Evolutionary conservation across 2,329 filamentous ascomycete species (phyloP).

Genomic region (Penicillium sp.): DNA sequence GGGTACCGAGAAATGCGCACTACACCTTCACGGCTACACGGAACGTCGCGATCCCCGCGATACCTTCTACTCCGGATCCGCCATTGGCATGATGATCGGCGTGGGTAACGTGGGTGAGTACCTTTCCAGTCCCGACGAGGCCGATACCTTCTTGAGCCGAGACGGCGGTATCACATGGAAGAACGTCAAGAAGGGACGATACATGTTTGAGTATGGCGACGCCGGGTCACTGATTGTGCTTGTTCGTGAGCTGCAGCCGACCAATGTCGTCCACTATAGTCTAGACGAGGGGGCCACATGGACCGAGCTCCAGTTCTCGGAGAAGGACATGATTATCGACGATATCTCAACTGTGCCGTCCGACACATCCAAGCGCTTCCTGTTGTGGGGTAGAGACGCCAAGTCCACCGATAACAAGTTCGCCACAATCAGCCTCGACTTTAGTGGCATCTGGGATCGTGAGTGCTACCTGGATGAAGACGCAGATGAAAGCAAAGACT

Average conservation of each 20-base stretch:
- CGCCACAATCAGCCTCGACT: slow-evolving; percentile 80
- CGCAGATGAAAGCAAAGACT: slow-evolving; percentile 60
- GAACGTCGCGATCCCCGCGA: slow-evolving; percentile 76
- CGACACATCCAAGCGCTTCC: slow-evolving; percentile 83
- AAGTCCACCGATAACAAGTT: slow-evolving; percentile 47
- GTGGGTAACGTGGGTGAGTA: slow-evolving; percentile 81
- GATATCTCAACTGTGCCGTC: slow-evolving; percentile 86
- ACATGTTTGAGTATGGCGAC: slow-evolving; percentile 93
- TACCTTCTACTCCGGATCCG: slow-evolving; percentile 82
- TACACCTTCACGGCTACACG: slow-evolving; percentile 94
- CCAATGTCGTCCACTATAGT: slow-evolving; percentile 68
- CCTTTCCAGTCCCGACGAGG: slow-evolving; percentile 63
- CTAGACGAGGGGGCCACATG: slow-evolving; percentile 77
- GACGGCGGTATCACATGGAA: slow-evolving; percentile 91
- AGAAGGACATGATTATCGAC: slow-evolving; percentile 65
- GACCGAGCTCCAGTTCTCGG: slow-evolving; percentile 68
- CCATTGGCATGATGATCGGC: slow-evolving; percentile 85
- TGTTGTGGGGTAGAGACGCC: slow-evolving; percentile 72
- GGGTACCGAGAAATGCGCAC: slow-evolving; percentile 62
- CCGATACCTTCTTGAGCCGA: slow-evolving; percentile 83
- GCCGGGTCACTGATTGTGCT: slow-evolving; percentile 90
- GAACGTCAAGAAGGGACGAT: slow-evolving; percentile 77
- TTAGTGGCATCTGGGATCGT: slow-evolving; percentile 70
- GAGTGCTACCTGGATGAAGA: slow-evolving; percentile 64
- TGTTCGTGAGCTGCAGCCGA: slow-evolving; percentile 65